phyloP scores from a whole-genome alignment of 371 early-diverging fungal species.

The Syncephalastrum sp. region DNA sequence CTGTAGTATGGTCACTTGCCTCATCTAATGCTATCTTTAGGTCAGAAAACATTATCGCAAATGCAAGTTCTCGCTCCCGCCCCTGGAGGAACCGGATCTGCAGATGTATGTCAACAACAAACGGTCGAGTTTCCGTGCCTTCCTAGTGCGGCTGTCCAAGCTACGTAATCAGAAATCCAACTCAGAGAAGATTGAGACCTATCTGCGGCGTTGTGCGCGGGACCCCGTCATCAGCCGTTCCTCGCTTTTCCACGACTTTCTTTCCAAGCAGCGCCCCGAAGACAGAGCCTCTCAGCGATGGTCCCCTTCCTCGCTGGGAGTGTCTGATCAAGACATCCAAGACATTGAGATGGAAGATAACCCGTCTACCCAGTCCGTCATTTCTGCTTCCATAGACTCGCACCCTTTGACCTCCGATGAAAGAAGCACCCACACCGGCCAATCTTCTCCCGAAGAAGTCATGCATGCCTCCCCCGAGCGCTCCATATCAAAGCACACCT shows the following conservation, averaged over 20 bases:
- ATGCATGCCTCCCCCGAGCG: neutral
- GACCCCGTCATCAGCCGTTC: slow-evolving; percentile 34
- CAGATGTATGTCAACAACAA: slow-evolving; percentile 16
- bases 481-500: neutral
- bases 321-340: neutral
- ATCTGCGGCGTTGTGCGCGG: slow-evolving; percentile 37
- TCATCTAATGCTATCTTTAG: neutral
- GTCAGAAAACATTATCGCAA: slow-evolving; percentile 22
- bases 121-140: slow-evolving; percentile 16
- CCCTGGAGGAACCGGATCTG: slow-evolving; percentile 14
- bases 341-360: neutral
- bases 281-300: slow-evolving; percentile 17
- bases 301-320: slow-evolving; percentile 1
- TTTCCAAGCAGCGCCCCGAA: slow-evolving; percentile 46
- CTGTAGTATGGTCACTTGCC: too few relatives aligned
- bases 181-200: slow-evolving; percentile 44
- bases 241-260: slow-evolving; percentile 45
- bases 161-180: slow-evolving; percentile 29
- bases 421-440: neutral
- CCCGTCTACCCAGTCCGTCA: neutral
- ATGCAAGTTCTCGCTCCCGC: slow-evolving; percentile 23
- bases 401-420: too few relatives aligned
- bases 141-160: slow-evolving; percentile 22
- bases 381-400: neutral
- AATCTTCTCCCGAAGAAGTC: neutral